Base-by-base conservation (phyloP, 768 basidiomycete species). In the Serpula lacrymans region DNA sequence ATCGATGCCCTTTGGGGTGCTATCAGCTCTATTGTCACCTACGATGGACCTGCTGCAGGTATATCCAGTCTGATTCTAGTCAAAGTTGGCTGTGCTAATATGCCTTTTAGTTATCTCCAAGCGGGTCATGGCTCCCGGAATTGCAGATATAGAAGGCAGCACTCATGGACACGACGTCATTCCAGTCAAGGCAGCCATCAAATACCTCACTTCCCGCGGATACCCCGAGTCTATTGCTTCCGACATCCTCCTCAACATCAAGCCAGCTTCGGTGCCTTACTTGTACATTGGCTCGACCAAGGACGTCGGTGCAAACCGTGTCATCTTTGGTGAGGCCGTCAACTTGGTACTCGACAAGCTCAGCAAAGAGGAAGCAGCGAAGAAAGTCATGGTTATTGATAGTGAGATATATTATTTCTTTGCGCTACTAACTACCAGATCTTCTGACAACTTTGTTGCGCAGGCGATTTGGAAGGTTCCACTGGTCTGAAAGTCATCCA, bases 401-500 rank as follows among this genome's bases (percentile, higher is more conserved):
- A 86, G 84, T 82, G 47, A 39, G 82, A 70, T 32, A 1, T 25
- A 16, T 27, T 33, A 13, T 14, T 12, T n/a, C 16, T 6, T 17
- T 41, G 30, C 5, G 41, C 11, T 26, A 11, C 21, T 42, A 4
- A 25, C 7, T 13, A 11, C 4, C 28, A 33, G 2, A 23, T 47
- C n/a, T 20, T 34, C 51, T 40, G 27, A 58, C 12, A 37, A 22
- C 31, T 27, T 29, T n/a, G 0, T 29, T 6, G 13, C 43, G 20
- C 43, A 87, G 84, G 78, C 53, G 89, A 92, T 56, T 64, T 92
- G 34, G 88, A 93, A 68, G 90, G 90, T 24, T 92, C 90, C 0
- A 93, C 90, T 21, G 90, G 90, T 41, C 65, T 93, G 51, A 91
- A 88, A 64, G 80, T 74, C 35, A 92, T 93, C 44, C 89, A 91